Evolutionary conservation across 2,329 filamentous ascomycete species (phyloP).

Genomic region (Trichophyton rubrum): DNA sequence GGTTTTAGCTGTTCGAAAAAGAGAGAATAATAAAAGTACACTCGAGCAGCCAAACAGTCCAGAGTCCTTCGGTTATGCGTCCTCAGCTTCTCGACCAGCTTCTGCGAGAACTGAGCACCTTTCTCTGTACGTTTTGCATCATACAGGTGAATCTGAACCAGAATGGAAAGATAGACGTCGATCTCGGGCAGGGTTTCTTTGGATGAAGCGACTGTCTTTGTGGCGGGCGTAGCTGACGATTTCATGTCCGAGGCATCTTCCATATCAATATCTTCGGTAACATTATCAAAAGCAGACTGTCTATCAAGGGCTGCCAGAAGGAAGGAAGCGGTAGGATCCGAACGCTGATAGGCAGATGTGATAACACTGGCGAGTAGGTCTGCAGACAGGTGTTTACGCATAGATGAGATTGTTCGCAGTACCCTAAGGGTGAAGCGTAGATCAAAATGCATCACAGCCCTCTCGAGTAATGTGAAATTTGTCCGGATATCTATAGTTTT

Average conservation of each 20-base stretch:
- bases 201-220: conserved; percentile 26
- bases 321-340: conserved; percentile 54
- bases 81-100: conserved; percentile 73
- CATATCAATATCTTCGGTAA: conserved; percentile 51
- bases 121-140: conserved; percentile 70
- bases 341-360: conserved; percentile 62
- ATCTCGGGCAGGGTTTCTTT: conserved; percentile 78
- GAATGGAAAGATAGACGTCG: conserved; percentile 76
- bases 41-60: conserved; percentile 84
- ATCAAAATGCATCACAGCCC: conserved; percentile 86
- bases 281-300: conserved; percentile 51
- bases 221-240: conserved; percentile 20
- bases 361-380: conserved; percentile 73
- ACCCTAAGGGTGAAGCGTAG: conserved; percentile 88
- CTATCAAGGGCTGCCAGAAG: conserved; percentile 59
- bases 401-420: conserved; percentile 84
- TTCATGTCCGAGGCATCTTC: conserved; percentile 50
- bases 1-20: conserved; percentile 88
- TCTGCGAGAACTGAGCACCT: conserved; percentile 72
- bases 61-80: conserved; percentile 83
- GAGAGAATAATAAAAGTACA: conserved; percentile 95
- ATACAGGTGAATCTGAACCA: conserved; percentile 76
- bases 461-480: conserved; percentile 84
- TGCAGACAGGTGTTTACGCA: conserved; percentile 78
- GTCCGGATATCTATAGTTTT: conserved; percentile 66